phyloP scores from a whole-genome alignment of 2,329 filamentous ascomycete genomes.

The Clarireedia hainanense region DNA sequence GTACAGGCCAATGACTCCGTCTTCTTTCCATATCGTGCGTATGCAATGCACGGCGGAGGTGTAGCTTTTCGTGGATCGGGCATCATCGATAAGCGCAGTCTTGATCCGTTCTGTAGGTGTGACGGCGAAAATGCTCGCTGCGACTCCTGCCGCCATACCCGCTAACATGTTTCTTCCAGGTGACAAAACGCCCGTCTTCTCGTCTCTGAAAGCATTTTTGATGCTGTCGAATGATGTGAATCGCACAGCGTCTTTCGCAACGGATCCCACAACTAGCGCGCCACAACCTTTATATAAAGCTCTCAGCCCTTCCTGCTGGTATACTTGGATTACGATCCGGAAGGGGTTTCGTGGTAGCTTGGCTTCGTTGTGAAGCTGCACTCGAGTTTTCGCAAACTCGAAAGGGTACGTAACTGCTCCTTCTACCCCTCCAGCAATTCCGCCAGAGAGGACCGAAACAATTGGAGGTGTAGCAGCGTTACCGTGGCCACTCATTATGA shows the following conservation, averaged over 20 bases:
- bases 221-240: constrained; percentile 61
- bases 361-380: constrained; percentile 41
- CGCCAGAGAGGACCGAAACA: constrained; percentile 22
- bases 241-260: constrained; percentile 57
- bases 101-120: constrained; percentile 63
- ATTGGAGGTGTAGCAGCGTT: constrained; percentile 11
- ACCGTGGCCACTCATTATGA: background rate
- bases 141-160: constrained; percentile 55
- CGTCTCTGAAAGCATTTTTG: constrained; percentile 53
- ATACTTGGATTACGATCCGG: constrained; percentile 45
- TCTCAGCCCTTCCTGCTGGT: constrained; percentile 45
- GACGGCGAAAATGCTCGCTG: constrained; percentile 55
- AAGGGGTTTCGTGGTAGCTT: constrained; percentile 49
- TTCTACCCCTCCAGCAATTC: constrained; percentile 20
- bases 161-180: constrained; percentile 50
- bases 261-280: constrained; percentile 20
- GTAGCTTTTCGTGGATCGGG: constrained; percentile 20
- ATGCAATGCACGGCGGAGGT: constrained; percentile 30
- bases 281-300: constrained; percentile 37
- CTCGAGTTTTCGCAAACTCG: constrained; percentile 59
- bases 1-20: constrained; percentile 37
- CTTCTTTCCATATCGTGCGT: constrained; percentile 30
- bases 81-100: constrained; percentile 44
- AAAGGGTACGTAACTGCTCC: constrained; percentile 43
- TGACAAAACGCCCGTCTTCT: constrained; percentile 46